Percentiles rank a stretch among this genome's conserved stretches.
Conservation (phyloP, 2,329 filamentous ascomycete species). For the Chaetomiaceae sp. region DNA sequence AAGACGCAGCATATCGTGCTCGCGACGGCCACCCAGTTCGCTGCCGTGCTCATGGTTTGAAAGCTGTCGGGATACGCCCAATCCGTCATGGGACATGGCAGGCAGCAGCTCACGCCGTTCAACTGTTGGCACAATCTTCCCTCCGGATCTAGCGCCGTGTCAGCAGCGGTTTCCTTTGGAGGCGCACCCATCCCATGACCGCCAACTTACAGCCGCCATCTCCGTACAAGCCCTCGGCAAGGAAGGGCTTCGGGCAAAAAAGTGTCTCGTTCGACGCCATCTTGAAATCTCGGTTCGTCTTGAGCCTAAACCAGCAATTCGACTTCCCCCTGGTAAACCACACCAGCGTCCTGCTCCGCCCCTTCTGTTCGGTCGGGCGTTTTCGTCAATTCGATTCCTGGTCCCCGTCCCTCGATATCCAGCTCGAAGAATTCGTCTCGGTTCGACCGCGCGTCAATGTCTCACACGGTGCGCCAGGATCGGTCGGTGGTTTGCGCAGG, state of each 20-base stretch:
- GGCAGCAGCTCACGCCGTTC: slow-evolving; percentile 62
- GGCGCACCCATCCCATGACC: background rate
- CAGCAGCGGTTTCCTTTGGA: slow-evolving; percentile 7
- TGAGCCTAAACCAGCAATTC: background rate
- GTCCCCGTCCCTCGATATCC: background rate
- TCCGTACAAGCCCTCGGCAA: slow-evolving; percentile 16
- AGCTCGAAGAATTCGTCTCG: slow-evolving; percentile 7
- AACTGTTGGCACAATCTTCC: slow-evolving; percentile 52
- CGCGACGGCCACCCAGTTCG: slow-evolving; percentile 79
- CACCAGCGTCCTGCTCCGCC: background rate
- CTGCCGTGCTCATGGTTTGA: slow-evolving; percentile 53
- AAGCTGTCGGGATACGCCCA: slow-evolving; percentile 66
- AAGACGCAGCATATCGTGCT: slow-evolving; percentile 69
- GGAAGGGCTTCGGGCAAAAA: slow-evolving; percentile 23
- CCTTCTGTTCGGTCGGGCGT: background rate
- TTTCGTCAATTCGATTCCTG: background rate
- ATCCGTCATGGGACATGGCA: slow-evolving; percentile 83
- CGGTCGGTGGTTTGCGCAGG: background rate
- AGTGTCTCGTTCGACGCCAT: slow-evolving; percentile 12
- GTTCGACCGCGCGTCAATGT: background rate
- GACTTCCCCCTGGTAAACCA: background rate
- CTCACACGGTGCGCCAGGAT: background rate
- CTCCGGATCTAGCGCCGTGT: slow-evolving; percentile 46
- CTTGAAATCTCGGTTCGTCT: background rate
- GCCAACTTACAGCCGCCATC: slow-evolving; percentile 27